These are phyloP conservation scores for Aspergillus sclerotioniger DNA, from an alignment of 495 filamentous ascomycete genomes.

Conservation along the genomic window DNA sequence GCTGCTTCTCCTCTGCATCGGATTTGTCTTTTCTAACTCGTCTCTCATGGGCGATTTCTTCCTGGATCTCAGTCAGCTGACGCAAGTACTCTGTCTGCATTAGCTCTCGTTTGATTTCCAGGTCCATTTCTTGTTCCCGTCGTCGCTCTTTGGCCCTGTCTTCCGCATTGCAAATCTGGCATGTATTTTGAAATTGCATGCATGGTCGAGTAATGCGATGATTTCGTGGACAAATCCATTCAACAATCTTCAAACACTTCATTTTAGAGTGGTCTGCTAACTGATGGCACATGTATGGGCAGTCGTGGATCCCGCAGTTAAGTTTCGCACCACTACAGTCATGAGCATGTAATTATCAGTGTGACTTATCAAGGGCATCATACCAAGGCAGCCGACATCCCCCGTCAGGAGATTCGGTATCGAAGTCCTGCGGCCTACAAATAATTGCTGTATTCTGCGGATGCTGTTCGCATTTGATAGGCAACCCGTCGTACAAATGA, in stretches of 20 bases:
- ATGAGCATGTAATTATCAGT: conserved; percentile 1
- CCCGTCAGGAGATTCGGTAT: conserved; percentile 63
- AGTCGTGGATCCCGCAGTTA: conserved; percentile 62
- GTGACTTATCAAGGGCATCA: conserved; percentile 14
- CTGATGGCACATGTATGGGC: conserved; percentile 62
- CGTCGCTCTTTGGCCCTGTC: conserved; percentile 13
- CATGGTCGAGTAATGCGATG: conserved; percentile 49
- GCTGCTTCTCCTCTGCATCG: too few relatives aligned
- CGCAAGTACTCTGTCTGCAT: too few relatives aligned
- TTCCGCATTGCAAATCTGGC: conserved; percentile 47
- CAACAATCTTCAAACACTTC: conserved; percentile 48
- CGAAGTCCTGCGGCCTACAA: conserved; percentile 53
- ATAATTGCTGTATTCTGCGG: conserved; percentile 49
- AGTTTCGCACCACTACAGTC: conserved; percentile 50
- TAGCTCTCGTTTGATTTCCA: too few relatives aligned
- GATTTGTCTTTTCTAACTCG: too few relatives aligned
- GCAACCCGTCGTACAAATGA: conserved; percentile 68
- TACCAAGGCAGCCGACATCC: conserved; percentile 68
- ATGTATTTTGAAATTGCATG: conserved; percentile 19
- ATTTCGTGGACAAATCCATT: conserved; percentile 48
- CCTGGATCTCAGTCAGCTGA: too few relatives aligned
- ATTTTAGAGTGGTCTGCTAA: conserved; percentile 65
- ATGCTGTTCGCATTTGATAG: conserved; percentile 67
- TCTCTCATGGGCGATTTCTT: too few relatives aligned
- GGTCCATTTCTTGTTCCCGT: too few relatives aligned